These are phyloP conservation scores for Neoboletus subvelutipes DNA, from an alignment of 768 basidiomycete genomes.

Conservation along the genomic window DNA sequence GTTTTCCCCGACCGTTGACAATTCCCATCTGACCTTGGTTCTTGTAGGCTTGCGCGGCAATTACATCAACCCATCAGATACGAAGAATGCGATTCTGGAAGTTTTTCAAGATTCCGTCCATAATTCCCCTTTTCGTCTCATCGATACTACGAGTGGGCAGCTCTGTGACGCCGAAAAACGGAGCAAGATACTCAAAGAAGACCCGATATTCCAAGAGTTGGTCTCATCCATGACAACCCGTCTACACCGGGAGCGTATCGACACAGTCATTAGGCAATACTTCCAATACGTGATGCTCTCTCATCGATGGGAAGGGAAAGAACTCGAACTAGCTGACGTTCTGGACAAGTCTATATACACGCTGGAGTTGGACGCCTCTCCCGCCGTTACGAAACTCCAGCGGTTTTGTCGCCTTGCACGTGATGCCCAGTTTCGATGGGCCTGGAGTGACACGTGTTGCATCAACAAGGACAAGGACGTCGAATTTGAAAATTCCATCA, in stretches of 20 bases:
- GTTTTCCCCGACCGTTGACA: neutral
- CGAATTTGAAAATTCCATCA: slow-evolving; percentile 20
- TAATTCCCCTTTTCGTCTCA: slow-evolving; percentile 17
- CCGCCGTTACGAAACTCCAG: slow-evolving; percentile 14
- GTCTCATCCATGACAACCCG: slow-evolving; percentile 17
- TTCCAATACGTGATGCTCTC: slow-evolving; percentile 24
- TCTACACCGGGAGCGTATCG: slow-evolving; percentile 5
- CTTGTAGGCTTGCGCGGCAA: slow-evolving; percentile 5
- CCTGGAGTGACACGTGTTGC: slow-evolving; percentile 26
- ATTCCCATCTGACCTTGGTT: neutral
- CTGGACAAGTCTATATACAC: slow-evolving; percentile 10
- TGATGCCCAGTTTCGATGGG: slow-evolving; percentile 16
- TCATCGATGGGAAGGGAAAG: slow-evolving; percentile 20
- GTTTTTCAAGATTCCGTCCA: neutral
- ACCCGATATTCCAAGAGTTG: slow-evolving; percentile 12
- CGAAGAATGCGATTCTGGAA: neutral
- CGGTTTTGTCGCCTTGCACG: slow-evolving; percentile 16
- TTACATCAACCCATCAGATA: slow-evolving; percentile 14
- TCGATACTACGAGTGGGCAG: slow-evolving; percentile 18
- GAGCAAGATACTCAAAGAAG: slow-evolving; percentile 9
- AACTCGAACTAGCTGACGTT: slow-evolving; percentile 14
- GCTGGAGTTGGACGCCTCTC: slow-evolving; percentile 8
- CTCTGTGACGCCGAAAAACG: slow-evolving; percentile 20
- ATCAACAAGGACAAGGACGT: slow-evolving; percentile 20
- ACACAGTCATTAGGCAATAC: slow-evolving; percentile 2